Percentiles rank a stretch among this genome's conserved stretches.
Evolutionary conservation across 371 early-diverging fungal species (phyloP).

Genomic region (Dichotomocladium elegans): DNA sequence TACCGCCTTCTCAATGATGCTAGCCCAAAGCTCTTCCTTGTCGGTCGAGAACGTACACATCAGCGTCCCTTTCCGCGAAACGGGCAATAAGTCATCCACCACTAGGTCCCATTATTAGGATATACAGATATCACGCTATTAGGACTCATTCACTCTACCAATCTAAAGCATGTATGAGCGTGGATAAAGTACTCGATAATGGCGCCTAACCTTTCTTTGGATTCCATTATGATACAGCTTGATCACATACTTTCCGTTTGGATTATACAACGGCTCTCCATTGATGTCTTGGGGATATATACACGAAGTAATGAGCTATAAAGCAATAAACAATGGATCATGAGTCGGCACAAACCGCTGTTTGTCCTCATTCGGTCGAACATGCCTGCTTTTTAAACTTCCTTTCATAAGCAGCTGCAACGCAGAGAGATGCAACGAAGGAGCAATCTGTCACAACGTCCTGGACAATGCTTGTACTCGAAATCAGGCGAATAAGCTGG

Average conservation of each 20-base stretch:
- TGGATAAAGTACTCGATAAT: too few relatives aligned
- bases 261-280: conserved; percentile 79
- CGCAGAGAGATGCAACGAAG: conserved; percentile 89
- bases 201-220: conserved; percentile 64
- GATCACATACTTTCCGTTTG: conserved; percentile 83
- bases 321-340: neutral
- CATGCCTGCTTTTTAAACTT: conserved; percentile 67
- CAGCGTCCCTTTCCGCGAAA: conserved; percentile 66
- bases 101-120: too few relatives aligned
- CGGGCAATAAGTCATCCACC: conserved; percentile 86
- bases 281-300: conserved; percentile 79
- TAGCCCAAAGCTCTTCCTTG: conserved; percentile 80
- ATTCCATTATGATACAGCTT: conserved; percentile 86
- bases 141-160: too few relatives aligned
- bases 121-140: too few relatives aligned
- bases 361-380: neutral
- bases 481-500: conserved; percentile 59
- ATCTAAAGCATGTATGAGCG: too few relatives aligned
- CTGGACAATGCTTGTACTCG: conserved; percentile 63
- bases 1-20: conserved; percentile 87
- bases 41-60: conserved; percentile 84
- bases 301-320: conserved; percentile 81
- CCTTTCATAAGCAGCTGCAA: conserved; percentile 80
- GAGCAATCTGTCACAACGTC: conserved; percentile 93
- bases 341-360: neutral